Evolutionary conservation across 441 rosid species (phyloP).

Genomic region (Hura crepitans): DNA sequence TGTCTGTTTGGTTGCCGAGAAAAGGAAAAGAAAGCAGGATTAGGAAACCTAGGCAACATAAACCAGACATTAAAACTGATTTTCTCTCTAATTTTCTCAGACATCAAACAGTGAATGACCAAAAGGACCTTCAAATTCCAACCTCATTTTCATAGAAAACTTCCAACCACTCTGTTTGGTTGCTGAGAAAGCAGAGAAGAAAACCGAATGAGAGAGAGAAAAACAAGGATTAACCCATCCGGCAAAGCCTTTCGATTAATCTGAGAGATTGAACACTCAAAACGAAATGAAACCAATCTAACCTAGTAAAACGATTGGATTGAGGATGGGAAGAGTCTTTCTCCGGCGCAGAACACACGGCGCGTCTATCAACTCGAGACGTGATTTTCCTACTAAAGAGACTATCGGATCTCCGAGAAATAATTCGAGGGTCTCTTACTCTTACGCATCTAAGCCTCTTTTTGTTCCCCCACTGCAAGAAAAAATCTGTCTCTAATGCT

Average conservation of each 20-base stretch:
- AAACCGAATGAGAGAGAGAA: neutral
- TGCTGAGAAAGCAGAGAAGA: conserved; percentile 26
- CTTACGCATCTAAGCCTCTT: conserved; percentile 73
- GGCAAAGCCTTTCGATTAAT: neutral
- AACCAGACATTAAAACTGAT: neutral
- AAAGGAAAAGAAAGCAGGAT: conserved; percentile 12
- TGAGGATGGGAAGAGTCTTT: conserved; percentile 50
- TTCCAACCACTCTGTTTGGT: conserved; percentile 22
- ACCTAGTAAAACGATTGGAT: conserved; percentile 61
- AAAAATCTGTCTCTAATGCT: conserved; percentile 52
- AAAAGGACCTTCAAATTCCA: neutral
- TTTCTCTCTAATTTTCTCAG: conserved; percentile 7
- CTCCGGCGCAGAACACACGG: conserved; percentile 31
- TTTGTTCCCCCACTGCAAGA: conserved; percentile 68
- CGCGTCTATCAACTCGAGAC: conserved; percentile 41
- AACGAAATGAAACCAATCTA: neutral
- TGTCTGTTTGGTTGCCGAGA: conserved; percentile 29
- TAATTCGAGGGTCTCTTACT: conserved; percentile 51
- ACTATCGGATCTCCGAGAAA: conserved; percentile 48
- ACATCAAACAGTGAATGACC: conserved; percentile 18
- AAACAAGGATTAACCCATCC: neutral
- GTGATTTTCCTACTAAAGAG: conserved; percentile 40
- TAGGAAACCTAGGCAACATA: neutral
- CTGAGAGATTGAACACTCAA: neutral
- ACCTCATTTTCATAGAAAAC: conserved; percentile 13